Evolutionary conservation across 2,329 filamentous ascomycete species (phyloP), one percentile per base, ranked within the genome.

Genomic region (Ophiostoma perfectum): DNA sequence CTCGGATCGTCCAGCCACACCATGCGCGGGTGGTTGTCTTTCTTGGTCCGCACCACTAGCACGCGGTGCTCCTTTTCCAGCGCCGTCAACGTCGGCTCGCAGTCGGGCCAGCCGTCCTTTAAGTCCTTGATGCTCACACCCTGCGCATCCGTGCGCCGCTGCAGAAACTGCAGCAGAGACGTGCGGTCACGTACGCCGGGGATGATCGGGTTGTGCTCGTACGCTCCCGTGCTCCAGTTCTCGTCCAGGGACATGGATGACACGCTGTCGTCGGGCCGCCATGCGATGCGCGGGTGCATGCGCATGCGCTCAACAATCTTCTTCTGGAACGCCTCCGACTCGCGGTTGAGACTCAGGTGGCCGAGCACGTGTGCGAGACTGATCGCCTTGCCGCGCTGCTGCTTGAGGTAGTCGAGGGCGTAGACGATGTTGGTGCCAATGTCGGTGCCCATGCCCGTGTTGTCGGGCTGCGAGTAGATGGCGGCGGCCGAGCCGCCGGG

Each of bases 71-170:
- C 86, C 55, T 79, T 80, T 80, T 97, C 94, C 66, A 99, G 84
- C 73, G 86, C 83, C 71, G 90, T 86, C 76, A 99, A 90, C 9
- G 90, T 86, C 27, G 89, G 86, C 70, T 93, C 88, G 75, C 92
- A 96, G 74, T 90, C 89, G 38, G 90, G 88, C 95, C 95, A 99
- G 71, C 95, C 95, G 77, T 99, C 95, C 79, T 97, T 96, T 71
- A 99, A 85, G 74, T 97, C 93, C 77, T 92, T 93, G 71, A 98
- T 92, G 49, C 84, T 84, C 67, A 98, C 86, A 12, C 92, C 92
- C 72, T 90, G 88, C 1, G 92, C 91, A 70, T 93, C 93, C 66
- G 86, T 87, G 78, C 93, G 93, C 67, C 84, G 83, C 79, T 97
- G 93, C 44, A 99, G 85, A 76, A 92, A 90, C 68, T 85, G 86